These are phyloP conservation scores for Coemansia sp. DNA, from an alignment of 192 early-diverging fungal genomes.

Conservation along the genomic window DNA sequence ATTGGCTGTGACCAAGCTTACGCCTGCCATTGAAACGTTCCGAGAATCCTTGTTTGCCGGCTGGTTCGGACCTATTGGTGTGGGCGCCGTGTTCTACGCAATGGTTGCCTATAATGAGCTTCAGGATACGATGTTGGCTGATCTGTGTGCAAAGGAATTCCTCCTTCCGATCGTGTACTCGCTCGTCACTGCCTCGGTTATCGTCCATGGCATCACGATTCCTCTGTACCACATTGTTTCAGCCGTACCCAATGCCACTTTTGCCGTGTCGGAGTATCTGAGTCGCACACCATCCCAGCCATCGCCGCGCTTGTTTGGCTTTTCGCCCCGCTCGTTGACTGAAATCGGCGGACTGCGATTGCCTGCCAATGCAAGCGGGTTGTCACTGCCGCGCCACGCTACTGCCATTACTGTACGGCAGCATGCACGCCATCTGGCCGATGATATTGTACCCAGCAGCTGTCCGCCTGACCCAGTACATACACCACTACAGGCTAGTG, in stretches of 20 bases:
- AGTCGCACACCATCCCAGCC: slow-evolving; percentile 17
- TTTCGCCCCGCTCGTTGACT: not conserved
- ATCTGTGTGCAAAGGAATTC: slow-evolving; percentile 16
- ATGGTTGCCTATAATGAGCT: slow-evolving; percentile 38
- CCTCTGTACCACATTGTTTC: slow-evolving; percentile 60
- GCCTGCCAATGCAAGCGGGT: not conserved
- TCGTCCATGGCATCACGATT: slow-evolving; percentile 81
- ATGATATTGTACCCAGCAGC: slow-evolving; percentile 2
- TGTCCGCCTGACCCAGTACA: slow-evolving; percentile 9
- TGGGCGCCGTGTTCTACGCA: slow-evolving; percentile 62
- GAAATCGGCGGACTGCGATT: not conserved
- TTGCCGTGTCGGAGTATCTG: slow-evolving; percentile 16
- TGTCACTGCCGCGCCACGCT: not conserved
- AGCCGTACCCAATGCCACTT: slow-evolving; percentile 16
- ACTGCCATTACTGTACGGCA: not conserved
- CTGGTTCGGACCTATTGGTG: slow-evolving; percentile 90
- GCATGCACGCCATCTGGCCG: not conserved
- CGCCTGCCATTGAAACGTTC: slow-evolving; percentile 67
- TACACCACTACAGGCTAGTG: not conserved
- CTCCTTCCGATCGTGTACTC: slow-evolving; percentile 63
- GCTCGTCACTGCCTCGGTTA: slow-evolving; percentile 72
- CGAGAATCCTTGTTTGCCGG: slow-evolving; percentile 78
- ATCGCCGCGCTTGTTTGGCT: slow-evolving; percentile 13
- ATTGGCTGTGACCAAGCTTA: slow-evolving; percentile 60
- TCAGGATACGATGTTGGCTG: slow-evolving; percentile 14